These are phyloP conservation scores for Cercophora samala DNA, from an alignment of 495 filamentous ascomycete genomes.

Conservation along the genomic window DNA sequence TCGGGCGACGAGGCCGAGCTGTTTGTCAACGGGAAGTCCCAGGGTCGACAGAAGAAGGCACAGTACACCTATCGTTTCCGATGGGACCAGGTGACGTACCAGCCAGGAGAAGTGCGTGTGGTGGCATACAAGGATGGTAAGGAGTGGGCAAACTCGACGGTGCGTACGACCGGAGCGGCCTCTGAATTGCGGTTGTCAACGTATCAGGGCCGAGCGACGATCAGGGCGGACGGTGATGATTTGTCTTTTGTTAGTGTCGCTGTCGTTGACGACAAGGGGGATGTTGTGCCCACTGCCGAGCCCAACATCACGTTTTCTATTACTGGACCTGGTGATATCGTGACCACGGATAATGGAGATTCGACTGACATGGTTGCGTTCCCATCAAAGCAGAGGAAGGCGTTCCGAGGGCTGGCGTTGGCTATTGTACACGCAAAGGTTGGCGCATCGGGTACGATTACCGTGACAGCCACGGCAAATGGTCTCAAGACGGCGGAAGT, in stretches of 20 bases:
- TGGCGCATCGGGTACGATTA: constrained; percentile 34
- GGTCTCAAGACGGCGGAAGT: constrained; percentile 33
- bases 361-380: constrained; percentile 44
- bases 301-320: constrained; percentile 44
- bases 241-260: constrained; percentile 43
- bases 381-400: constrained; percentile 41
- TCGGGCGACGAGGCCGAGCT: constrained; percentile 48
- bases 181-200: constrained; percentile 33
- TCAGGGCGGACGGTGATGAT: constrained; percentile 42
- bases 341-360: constrained; percentile 49
- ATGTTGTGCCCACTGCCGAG: constrained; percentile 26
- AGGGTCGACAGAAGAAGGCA: constrained; percentile 34
- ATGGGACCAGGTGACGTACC: constrained; percentile 47
- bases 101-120: constrained; percentile 43
- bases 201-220: constrained; percentile 32
- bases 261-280: constrained; percentile 37
- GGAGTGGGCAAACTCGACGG: constrained; percentile 42
- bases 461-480: constrained; percentile 33
- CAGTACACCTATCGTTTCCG: constrained; percentile 43
- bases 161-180: constrained; percentile 35
- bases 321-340: constrained; percentile 39
- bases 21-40: constrained; percentile 48
- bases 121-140: constrained; percentile 43
- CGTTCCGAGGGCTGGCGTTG: constrained; percentile 44
- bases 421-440: constrained; percentile 37